Percentiles rank a stretch among this genome's conserved stretches.
phyloP scores from a whole-genome alignment of 75 land plant species.

The Isoetes taiwanensis region DNA sequence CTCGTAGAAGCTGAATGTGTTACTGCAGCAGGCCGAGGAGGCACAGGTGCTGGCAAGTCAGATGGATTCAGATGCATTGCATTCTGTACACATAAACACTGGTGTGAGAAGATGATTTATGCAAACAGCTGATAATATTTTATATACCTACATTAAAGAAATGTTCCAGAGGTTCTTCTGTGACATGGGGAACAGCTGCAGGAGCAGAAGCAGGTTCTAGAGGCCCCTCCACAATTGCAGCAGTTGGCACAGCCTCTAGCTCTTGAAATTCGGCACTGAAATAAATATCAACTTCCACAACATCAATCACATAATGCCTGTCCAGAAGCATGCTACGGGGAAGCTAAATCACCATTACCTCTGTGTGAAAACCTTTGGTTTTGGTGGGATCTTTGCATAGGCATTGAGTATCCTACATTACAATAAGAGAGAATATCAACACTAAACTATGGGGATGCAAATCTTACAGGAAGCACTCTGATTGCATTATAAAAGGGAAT shows the following conservation, averaged over 20 bases:
- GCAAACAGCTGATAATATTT: not conserved
- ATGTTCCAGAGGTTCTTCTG: constrained; percentile 57
- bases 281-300: no score
- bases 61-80: constrained; percentile 18
- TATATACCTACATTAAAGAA: constrained; percentile 54
- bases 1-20: constrained; percentile 12
- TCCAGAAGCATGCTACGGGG: no score
- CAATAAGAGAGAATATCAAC: not conserved
- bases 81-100: constrained; percentile 13
- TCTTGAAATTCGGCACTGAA: constrained; percentile 67
- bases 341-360: no score
- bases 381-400: not conserved
- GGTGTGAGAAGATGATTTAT: not conserved
- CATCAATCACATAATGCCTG: no score
- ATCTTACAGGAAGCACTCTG: not conserved
- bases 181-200: constrained; percentile 21
- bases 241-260: constrained; percentile 67
- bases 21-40: constrained; percentile 10
- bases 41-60: constrained; percentile 12
- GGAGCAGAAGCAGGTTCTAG: constrained; percentile 46
- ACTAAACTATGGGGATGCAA: not conserved
- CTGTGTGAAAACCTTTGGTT: not conserved
- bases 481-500: not conserved
- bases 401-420: constrained; percentile 7
- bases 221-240: constrained; percentile 65